Base-by-base conservation (phyloP, 1,284 basidiomycete genomes). In the Trametes pubescens region DNA sequence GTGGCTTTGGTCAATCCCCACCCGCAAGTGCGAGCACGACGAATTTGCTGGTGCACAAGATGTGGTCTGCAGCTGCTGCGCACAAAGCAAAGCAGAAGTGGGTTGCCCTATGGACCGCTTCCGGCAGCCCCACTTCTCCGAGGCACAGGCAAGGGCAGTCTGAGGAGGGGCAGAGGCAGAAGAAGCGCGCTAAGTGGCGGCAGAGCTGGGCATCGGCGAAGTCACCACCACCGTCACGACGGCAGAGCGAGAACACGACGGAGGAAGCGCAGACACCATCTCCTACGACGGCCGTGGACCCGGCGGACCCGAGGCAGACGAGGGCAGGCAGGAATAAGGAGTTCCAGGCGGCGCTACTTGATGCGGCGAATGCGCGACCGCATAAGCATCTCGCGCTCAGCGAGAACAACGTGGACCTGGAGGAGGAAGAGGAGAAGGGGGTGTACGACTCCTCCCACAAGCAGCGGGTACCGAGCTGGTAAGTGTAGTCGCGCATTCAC, bases 391-490 rank as follows among this genome's bases (percentile, higher is more conserved):
- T 69, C 26, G 67, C 67, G 21, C 77, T 75, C 51, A 76, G 77
- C 40, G 73, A 72, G 37, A 75, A 76, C 38, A 78, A 79, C 26
- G 77, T 78, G 21, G 77, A 79, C 7, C 71, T 74, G 24, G 76
- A 75, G 29, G 78, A 79, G 10, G 82, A 61, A 51, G 59, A 81
- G 32, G 84, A 84, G 49, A 84, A 81, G 69, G 89, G 87, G 21
- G 87, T 90, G 2, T 93, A 93, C 69, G 92, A 93, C 74, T 87
- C 89, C 24, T 93, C 92, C 16, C 81, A 85, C 70, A 93, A 93
- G 76, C 84, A 87, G 71, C 86, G 91, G n/a, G 91, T 93, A 34
- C 91, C 91, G 3, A 92, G 91, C 72, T 93, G 92, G 91, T 91
- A 65, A 62, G 82, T 76, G 18, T 16, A 9, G 46, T 51, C 35